Conservation (phyloP, 2,329 filamentous ascomycete species). For the Parafenestella ontariensis region DNA sequence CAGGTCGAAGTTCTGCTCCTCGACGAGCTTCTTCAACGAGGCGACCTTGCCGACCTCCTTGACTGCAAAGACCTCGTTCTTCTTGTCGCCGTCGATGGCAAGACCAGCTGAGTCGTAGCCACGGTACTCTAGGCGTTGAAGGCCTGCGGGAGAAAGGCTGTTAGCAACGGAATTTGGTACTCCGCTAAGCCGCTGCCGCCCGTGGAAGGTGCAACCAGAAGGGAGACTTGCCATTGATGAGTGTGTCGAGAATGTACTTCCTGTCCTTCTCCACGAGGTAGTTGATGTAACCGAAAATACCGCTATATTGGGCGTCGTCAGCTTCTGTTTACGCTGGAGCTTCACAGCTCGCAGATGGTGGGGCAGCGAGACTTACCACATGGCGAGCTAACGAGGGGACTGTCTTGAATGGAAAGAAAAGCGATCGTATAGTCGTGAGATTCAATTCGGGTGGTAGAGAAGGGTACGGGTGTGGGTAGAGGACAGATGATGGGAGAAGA, state of each 20-base stretch:
- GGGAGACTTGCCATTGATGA: conserved; percentile 84
- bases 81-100: conserved; percentile 96
- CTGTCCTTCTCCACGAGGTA: conserved; percentile 99
- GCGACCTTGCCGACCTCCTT: conserved; percentile 99
- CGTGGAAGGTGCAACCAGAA: conserved; percentile 10
- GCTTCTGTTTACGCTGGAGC: conserved; percentile 23
- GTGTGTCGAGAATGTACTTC: conserved; percentile 92
- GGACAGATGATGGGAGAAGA: conserved; percentile 34
- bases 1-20: conserved; percentile 80
- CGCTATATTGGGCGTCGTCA: conserved; percentile 61
- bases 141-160: conserved; percentile 64
- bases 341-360: conserved; percentile 11
- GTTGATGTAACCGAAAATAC: conserved; percentile 99
- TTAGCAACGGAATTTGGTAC: conserved; percentile 27
- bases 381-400: conserved; percentile 41
- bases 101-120: conserved; percentile 98
- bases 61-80: conserved; percentile 95
- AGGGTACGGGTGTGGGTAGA: conserved; percentile 24
- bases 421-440: conserved; percentile 35
- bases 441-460: conserved; percentile 19
- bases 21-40: conserved; percentile 93
- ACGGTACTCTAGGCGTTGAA: conserved; percentile 95
- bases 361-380: conserved; percentile 48
- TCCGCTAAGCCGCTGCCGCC: conserved; percentile 9
- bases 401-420: conserved; percentile 31